Base-by-base conservation (phyloP, 345 rosid genomes). In the Eutrema japonicum region DNA sequence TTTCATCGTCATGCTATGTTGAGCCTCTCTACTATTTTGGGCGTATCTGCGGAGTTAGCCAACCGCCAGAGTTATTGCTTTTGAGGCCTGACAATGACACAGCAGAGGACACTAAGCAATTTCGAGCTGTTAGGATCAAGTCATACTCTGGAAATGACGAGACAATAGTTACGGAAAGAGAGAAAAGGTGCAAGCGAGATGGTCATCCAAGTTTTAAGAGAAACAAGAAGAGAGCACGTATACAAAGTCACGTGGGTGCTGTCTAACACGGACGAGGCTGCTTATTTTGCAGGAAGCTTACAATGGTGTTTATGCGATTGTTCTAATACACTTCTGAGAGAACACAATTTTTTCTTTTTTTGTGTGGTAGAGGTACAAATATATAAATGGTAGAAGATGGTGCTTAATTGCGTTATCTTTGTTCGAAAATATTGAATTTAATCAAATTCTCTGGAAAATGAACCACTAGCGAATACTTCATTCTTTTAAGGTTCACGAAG, bases 11-110 rank as follows among this genome's bases (percentile, higher is more conserved):
- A 30, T 87, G 82, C 74, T 83, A 83, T 64, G 80, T 85, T 48
- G 86, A 88, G 32, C 95, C 96, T 76, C 79, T 83, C 12, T 85
- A 83, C 81, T 86, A 85, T 71, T 88, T 86, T 73, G 90, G 90
- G 30, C 82, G 64, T 58, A 76, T 81, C 48, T 82, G 86, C n/a
- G 84, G 85, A 74, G 76, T 61, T 51, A 79, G 68, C 68, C 77
- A 73, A 66, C 78, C 80, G 5, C 70, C 82, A 42, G n/a, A 73
- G 56, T 38, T 59, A 50, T 47, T 80, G 13, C 42, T 10, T 66
- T 14, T 60, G 64, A 66, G 72, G 50, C 67, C 72, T 26, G 79
- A 77, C 71, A 68, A 71, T 26, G 79, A 77, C 71, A 68, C 53
- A 70, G 69, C 55, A 22, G 26, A 22, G 26, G 26, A 22, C 27